Evolutionary conservation across 2,329 filamentous ascomycete genomes (phyloP).

Genomic region (Diplodia corticola): DNA sequence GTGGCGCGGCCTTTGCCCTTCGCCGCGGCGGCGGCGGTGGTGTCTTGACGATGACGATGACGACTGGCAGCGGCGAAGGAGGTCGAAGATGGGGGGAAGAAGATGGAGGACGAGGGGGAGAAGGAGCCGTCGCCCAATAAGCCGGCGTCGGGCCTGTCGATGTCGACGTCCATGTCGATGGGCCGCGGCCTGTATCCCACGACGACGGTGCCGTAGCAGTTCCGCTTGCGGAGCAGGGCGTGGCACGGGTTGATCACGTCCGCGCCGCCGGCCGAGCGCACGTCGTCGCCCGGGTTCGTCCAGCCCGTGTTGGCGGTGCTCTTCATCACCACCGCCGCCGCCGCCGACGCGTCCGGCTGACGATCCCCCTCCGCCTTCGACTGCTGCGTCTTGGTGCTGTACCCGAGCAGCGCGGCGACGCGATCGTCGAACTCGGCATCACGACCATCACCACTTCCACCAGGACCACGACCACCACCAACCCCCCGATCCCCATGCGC

Average conservation of each 20-base stretch:
- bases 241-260: background rate
- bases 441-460: background rate
- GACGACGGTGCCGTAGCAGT: conserved; percentile 4
- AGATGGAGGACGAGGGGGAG: no score
- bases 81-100: no score
- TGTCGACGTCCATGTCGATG: background rate
- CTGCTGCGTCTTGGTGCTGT: background rate
- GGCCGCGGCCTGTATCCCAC: background rate
- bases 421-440: background rate
- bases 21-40: no score
- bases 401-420: background rate
- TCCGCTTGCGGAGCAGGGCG: background rate
- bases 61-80: no score
- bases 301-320: background rate
- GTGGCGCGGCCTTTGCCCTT: background rate
- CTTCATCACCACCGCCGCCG: background rate
- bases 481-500: no score
- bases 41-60: no score
- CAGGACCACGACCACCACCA: no score
- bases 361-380: background rate
- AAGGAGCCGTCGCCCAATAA: no score
- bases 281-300: background rate
- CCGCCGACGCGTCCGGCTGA: no score
- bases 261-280: background rate
- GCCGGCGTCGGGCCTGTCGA: no score